phyloP scores from a whole-genome alignment of 164 flowering plant species.

The Annona squamosa region DNA sequence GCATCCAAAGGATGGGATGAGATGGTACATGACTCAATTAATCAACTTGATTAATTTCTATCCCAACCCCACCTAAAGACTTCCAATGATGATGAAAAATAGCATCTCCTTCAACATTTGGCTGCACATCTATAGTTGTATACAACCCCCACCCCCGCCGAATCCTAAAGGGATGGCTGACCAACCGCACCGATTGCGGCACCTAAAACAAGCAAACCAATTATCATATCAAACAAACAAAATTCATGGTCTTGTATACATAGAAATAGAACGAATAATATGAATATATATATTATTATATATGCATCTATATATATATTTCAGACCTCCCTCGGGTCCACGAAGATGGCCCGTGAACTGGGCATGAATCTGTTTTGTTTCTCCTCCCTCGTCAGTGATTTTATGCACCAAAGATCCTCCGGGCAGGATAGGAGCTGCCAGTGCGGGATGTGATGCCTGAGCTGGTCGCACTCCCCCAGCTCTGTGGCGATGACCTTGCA shows the following conservation, averaged over 20 bases:
- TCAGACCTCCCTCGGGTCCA: conserved; percentile 77
- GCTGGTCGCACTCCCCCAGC: conserved; percentile 31
- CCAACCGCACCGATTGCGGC: conserved; percentile 15
- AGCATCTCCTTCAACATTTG: neutral
- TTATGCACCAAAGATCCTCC: conserved; percentile 70
- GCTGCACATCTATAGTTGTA: neutral
- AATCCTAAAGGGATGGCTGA: neutral
- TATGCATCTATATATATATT: neutral
- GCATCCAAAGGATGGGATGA: neutral
- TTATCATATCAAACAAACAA: conserved; percentile 2
- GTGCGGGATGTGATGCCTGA: conserved; percentile 46
- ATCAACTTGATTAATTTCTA: no score
- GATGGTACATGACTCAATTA: neutral
- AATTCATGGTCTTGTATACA: neutral
- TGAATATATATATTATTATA: neutral
- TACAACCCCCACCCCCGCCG: neutral
- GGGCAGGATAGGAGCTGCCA: conserved; percentile 52
- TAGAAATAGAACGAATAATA: neutral
- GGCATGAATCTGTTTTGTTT: conserved; percentile 13
- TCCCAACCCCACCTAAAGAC: neutral
- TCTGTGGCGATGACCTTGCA: conserved; percentile 50
- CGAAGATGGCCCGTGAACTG: conserved; percentile 40
- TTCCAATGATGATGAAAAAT: neutral
- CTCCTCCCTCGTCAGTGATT: conserved; percentile 27
- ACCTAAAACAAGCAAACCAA: conserved; percentile 36